phyloP scores from a whole-genome alignment of 2,329 filamentous ascomycete genomes.

The Zymoseptoria tritici region DNA sequence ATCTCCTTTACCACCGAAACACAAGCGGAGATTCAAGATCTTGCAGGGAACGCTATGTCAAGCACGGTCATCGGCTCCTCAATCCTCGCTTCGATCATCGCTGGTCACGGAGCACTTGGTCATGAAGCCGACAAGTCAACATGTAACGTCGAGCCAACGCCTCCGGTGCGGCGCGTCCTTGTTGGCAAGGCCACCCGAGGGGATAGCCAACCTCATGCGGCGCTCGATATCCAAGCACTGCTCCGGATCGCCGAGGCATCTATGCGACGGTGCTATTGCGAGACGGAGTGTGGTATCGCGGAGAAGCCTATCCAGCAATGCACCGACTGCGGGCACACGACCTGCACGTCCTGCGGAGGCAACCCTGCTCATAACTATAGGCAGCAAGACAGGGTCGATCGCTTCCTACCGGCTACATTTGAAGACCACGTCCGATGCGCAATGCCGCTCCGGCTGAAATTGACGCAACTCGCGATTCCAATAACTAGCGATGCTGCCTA shows the following conservation, averaged over 20 bases:
- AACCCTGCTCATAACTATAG: constrained; percentile 47
- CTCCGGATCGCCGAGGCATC: constrained; percentile 5
- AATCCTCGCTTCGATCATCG: constrained; percentile 53
- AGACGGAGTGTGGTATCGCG: constrained; percentile 39
- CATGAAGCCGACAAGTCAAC: not conserved
- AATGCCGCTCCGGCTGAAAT: constrained; percentile 17
- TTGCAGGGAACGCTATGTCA: constrained; percentile 76
- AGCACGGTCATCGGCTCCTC: constrained; percentile 62
- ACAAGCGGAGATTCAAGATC: constrained; percentile 51
- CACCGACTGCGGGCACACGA: constrained; percentile 46
- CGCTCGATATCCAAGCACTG: constrained; percentile 26
- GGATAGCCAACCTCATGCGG: not conserved
- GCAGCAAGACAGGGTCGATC: constrained; percentile 11
- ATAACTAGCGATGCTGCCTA: not conserved
- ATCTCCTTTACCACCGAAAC: constrained; percentile 59
- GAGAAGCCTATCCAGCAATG: constrained; percentile 41
- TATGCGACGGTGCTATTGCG: constrained; percentile 46
- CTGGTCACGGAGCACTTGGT: constrained; percentile 19
- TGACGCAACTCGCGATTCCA: not conserved
- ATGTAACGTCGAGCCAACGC: not conserved
- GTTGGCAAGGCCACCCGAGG: not conserved
- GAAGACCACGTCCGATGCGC: constrained; percentile 11
- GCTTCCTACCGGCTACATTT: constrained; percentile 24
- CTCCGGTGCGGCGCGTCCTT: not conserved
- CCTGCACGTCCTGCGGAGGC: constrained; percentile 47